A percentile compares a stretch with the other conserved stretches of the same genome.
Conservation (phyloP, 78 protist genomes). For the Ministeria vibrans region DNA sequence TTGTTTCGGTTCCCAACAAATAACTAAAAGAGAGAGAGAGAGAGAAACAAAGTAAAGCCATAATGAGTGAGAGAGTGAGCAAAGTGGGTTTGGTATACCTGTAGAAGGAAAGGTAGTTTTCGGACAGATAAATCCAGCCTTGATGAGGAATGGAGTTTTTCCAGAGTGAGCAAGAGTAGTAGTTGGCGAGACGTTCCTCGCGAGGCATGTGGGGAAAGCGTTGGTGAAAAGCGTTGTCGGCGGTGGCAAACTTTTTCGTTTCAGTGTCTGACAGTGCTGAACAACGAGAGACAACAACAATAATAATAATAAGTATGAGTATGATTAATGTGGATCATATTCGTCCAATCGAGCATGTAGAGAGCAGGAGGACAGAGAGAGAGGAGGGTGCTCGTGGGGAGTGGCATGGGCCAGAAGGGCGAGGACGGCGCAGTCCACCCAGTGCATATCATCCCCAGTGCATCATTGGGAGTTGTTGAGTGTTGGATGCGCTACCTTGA, state of each 20-base stretch:
- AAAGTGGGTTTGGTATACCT: too few species aligned
- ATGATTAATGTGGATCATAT: neutral
- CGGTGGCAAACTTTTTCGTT: neutral
- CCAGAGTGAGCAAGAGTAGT: neutral
- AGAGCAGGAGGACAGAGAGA: too few species aligned
- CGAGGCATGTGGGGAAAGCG: neutral
- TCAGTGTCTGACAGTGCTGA: neutral
- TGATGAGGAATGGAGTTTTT: neutral
- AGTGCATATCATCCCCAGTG: neutral
- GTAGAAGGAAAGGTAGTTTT: conserved; percentile 1
- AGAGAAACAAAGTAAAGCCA: too few species aligned
- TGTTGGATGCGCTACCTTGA: neutral
- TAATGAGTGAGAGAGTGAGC: too few species aligned
- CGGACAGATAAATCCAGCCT: neutral
- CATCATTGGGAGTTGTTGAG: neutral
- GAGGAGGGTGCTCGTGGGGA: too few species aligned
- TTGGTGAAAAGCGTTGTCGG: neutral
- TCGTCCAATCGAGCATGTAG: too few species aligned
- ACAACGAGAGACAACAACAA: too few species aligned
- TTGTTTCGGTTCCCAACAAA: neutral
- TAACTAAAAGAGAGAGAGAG: too few species aligned
- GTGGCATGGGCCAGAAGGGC: neutral
- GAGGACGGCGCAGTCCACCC: neutral
- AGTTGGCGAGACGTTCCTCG: conserved; percentile 4
- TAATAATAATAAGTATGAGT: neutral